Evolutionary conservation across 257 asterid species (phyloP).

Genomic region (Handroanthus guayacan): DNA sequence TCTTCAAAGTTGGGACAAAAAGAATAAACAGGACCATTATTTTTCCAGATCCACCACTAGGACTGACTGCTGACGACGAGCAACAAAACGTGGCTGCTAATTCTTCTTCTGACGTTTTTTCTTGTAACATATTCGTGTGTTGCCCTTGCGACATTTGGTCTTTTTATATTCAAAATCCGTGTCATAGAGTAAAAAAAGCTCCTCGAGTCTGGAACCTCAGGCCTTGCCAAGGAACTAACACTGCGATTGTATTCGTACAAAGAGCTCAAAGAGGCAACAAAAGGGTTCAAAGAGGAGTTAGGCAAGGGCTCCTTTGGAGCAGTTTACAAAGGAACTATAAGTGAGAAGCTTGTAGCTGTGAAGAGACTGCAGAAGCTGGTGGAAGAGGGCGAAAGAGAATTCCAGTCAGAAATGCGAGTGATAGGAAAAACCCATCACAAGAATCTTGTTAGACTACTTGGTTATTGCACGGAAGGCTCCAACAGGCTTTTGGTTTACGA

Average conservation of each 20-base stretch:
- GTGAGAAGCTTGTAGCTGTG: constrained; percentile 12
- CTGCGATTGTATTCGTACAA: constrained; percentile 6
- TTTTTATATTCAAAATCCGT: constrained; percentile 9
- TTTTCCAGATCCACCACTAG: neutral
- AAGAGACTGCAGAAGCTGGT: constrained; percentile 28
- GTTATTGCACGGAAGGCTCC: constrained; percentile 10
- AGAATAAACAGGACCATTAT: neutral
- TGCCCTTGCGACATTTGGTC: neutral
- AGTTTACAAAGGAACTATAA: constrained; percentile 14
- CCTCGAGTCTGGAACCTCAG: constrained; percentile 3
- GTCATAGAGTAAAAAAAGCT: constrained; percentile 9
- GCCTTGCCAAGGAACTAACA: constrained; percentile 18
- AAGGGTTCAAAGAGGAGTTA: constrained; percentile 20
- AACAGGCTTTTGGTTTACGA: neutral
- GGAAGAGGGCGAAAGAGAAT: constrained; percentile 28
- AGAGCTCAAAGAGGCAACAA: constrained; percentile 7
- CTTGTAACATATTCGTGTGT: neutral
- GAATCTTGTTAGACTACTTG: neutral
- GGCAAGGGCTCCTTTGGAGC: constrained; percentile 10
- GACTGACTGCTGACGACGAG: neutral
- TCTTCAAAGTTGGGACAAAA: neutral
- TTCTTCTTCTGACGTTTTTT: neutral
- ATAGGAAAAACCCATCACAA: constrained; percentile 3
- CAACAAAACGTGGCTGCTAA: constrained; percentile 18
- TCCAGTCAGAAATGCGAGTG: constrained; percentile 17